Evolutionary conservation across 2,329 filamentous ascomycete genomes (phyloP).

Genomic region (Diaporthe amygdali): DNA sequence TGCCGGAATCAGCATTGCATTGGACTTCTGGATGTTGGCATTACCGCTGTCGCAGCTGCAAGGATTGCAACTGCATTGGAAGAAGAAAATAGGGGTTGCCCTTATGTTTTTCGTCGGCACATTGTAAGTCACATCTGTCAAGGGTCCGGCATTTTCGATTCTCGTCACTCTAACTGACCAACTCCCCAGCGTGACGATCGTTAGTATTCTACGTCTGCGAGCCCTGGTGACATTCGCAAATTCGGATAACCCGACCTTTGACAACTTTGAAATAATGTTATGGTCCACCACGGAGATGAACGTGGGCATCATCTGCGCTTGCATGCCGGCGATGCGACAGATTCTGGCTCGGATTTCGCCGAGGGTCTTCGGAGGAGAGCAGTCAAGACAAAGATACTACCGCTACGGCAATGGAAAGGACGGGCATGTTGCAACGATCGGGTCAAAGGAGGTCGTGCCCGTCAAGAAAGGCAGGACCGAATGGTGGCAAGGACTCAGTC

Average conservation of each 20-base stretch:
- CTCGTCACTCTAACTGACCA: background rate
- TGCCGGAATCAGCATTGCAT: constrained; percentile 44
- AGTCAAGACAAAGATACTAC: background rate
- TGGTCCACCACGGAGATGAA: constrained; percentile 42
- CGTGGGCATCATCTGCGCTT: constrained; percentile 38
- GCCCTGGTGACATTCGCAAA: constrained; percentile 34
- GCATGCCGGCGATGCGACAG: constrained; percentile 17
- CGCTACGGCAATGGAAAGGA: background rate
- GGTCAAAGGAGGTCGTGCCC: background rate
- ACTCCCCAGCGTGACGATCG: constrained; percentile 33
- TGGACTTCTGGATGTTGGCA: constrained; percentile 49
- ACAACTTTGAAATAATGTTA: constrained; percentile 34
- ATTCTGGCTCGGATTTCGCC: constrained; percentile 15
- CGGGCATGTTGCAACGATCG: background rate
- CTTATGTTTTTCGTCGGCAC: constrained; percentile 51
- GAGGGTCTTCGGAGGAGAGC: background rate
- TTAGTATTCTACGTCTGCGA: constrained; percentile 37
- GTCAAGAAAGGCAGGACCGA: background rate
- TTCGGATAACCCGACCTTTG: constrained; percentile 37
- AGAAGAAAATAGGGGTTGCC: constrained; percentile 47
- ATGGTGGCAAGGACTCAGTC: background rate
- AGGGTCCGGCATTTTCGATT: rapidly evolving
- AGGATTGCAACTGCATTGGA: constrained; percentile 40
- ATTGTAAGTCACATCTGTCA: constrained; percentile 33
- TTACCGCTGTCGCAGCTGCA: constrained; percentile 45